Base-by-base conservation (phyloP, 2,329 filamentous ascomycete genomes). In the Pseudogymnoascus sp. region DNA sequence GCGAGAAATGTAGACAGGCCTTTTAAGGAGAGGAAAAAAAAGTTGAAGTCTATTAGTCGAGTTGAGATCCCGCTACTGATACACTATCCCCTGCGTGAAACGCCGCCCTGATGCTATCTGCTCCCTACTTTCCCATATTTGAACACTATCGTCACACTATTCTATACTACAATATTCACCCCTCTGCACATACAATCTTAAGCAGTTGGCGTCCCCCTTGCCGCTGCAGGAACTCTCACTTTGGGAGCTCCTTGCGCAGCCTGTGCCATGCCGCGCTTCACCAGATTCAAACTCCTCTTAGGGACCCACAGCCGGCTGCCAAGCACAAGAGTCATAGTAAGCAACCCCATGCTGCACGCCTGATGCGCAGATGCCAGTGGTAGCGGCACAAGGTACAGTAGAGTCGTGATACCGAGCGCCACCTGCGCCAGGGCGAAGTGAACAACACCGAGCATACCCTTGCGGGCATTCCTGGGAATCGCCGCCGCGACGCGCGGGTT, bases 301-400 rank as follows among this genome's bases (percentile, higher is more conserved):
- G 91, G 89, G 60, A 92, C 80, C 76, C 88, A 89, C 61, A 95
- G 75, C 40, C 91, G 82, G 68, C 87, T 91, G 9, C 89, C 90
- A 37, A 97, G 78, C 0, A 97, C 81, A 21, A 96, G 78, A 0
- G 87, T 87, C 47, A 90, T 91, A 0, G 90, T 95, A 64, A 99
- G 76, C 17, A 99, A 78, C 1, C 90, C 90, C 67, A 99, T 76
- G 63, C 87, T 90, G 39, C 94, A 93, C 1, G 94, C 94, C 76
- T 99, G 94, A 74, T 99, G 94, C 6, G 90, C 86, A 2, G 93
- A 92, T 0, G 93, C 94, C 8, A 99, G 78, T 64, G 88, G 87
- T 2, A 88, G 88, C 4, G 95, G 94, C 0, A 99, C 92, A 73
- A 99, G 87, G 77, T 97, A 97, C 69, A 96, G 87, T 63, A 99